Conservation (phyloP, 2,329 filamentous ascomycete species). For the Atkinsonella hypoxylon region DNA sequence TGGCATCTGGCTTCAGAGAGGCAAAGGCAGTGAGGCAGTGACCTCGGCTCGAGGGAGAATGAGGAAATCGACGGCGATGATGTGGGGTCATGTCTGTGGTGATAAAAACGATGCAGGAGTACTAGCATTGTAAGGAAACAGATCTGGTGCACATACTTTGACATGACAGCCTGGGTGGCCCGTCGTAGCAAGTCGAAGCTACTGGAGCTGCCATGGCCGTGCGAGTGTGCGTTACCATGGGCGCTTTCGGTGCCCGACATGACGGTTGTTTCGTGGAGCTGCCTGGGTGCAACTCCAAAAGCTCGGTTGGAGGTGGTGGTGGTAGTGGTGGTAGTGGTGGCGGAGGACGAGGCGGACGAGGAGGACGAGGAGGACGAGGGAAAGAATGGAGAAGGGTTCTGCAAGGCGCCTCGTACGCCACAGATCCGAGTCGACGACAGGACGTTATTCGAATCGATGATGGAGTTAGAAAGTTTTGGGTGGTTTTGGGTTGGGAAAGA, state of each 20-base stretch:
- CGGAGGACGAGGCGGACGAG: background rate
- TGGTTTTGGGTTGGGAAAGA: background rate
- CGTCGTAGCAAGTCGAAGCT: constrained; percentile 46
- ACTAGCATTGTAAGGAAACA: background rate
- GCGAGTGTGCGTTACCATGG: constrained; percentile 7
- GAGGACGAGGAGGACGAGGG: background rate
- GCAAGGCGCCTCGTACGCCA: constrained; percentile 1
- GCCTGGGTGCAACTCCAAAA: background rate
- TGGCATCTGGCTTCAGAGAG: background rate
- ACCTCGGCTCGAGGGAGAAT: background rate
- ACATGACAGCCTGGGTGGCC: constrained; percentile 53
- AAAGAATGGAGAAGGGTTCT: background rate
- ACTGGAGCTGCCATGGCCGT: constrained; percentile 21
- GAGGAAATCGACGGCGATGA: background rate
- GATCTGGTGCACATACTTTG: constrained; percentile 35
- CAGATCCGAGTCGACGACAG: background rate
- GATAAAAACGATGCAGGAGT: no score
- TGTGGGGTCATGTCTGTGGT: background rate
- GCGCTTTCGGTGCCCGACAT: constrained; percentile 40
- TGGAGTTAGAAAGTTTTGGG: background rate
- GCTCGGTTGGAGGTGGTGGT: background rate
- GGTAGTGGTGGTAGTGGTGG: no score
- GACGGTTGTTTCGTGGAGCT: constrained; percentile 8
- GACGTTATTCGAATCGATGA: background rate
- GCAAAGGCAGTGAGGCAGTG: background rate